Base-by-base conservation (phyloP, 2,329 filamentous ascomycete species). In the Talaromyces sp. region DNA sequence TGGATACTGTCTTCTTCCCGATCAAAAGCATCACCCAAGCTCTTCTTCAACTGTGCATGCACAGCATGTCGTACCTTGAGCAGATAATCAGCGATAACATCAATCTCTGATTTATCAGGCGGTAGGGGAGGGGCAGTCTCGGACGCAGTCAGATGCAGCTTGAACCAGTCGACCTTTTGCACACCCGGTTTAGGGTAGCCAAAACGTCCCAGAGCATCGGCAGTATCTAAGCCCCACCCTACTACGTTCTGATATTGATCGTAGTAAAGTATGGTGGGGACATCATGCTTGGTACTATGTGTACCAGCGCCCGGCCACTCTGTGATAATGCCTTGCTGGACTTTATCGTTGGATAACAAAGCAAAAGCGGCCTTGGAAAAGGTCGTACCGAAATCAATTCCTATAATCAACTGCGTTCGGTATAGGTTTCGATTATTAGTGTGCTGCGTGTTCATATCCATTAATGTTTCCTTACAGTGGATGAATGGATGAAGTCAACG, bases 121-220 rank as follows among this genome's bases (percentile, higher is more conserved):
- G 95, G 95, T 74, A 98, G 89, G 65, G 95, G 93, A 77, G 98
- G 98, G 53, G 95, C 98, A 83, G 98, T 98, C 65, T 93, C 93
- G 63, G 92, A 96, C 64, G 96, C 84, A 93, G 98, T 98, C 60
- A 99, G 86, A 80, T 98, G 95, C 67, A 98, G 84, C 82, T 98
- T 98, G 85, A 99, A 98, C 95, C 95, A 99, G 80, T 98, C 95
- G 27, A 98, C 93, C 81, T 98, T 98, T 78, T 97, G 93, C 68
- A 99, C 93, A 65, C 93, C 93, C 32, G 91, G 91, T 81, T 98
- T 98, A 68, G 95, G 93, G 76, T 98, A 98, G 65, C 93, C 95
- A 49, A 93, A 98, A 27, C 93, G 95, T 58, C 95, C 93, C 65
- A 98, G 85, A 65, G 95, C 95, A 78, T 98, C 93, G 63, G 93